Base-by-base conservation (phyloP, 176 grass and related monocot species). In the Lolium multiflorum region DNA sequence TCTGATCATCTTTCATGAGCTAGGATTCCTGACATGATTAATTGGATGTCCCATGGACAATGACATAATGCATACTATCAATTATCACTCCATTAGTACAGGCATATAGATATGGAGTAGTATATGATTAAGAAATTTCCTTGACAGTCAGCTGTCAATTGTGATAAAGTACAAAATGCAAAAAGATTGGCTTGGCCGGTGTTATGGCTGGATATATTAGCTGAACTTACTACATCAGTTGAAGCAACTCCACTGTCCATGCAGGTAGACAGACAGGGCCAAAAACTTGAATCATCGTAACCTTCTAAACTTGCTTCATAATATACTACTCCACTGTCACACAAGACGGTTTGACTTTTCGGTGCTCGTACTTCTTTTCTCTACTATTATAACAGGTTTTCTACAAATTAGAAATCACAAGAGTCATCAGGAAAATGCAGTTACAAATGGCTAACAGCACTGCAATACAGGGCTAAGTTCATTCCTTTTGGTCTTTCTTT, bases 81-180 rank as follows among this genome's bases (percentile, higher is more conserved):
- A 4, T 28, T 31, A 55, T 20, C 73, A 11, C 73, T 76, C 54
- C 18, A 54, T 64, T 13, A 10, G 75, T 14, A 6, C 85, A 77
- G 31, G 31, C 31, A 35, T 35, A 35, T 35, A 52, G 25, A 47
- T 0, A 65, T 74, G 50, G 31, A 68, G 48, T 39, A 73, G 3
- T 43, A 59, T 74, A 81, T 80, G 39, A 76, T 90, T 86, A 84
- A 83, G 6, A 49, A 91, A 63, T 63, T 20, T 85, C 43, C 50
- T 62, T 81, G 77, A 26, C 89, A 76, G 85, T 25, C 28, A 84
- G 63, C 21, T 76, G 57, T 4, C 11, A 55, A 55, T 38, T 77
- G 75, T 11, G 22, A 84, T 26, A 77, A 78, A 86, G 13, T 14
- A 56, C 12, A 56, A 64, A 4, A 81, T 44, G 63, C 72, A 35